phyloP scores from a whole-genome alignment of 768 basidiomycete genomes.

The Leucogyrophana mollusca region DNA sequence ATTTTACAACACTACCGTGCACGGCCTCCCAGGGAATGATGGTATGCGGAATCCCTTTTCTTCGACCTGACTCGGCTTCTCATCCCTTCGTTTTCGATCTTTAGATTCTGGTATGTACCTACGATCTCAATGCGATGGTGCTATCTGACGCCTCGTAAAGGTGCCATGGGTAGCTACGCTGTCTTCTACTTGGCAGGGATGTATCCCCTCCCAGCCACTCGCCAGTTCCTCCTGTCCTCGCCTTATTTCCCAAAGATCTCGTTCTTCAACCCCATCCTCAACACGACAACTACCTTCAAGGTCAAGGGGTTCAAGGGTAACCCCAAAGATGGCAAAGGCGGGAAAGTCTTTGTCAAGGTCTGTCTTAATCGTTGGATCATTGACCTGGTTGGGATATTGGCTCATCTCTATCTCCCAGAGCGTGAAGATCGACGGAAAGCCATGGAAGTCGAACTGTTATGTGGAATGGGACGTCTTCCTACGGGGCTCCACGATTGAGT shows the following conservation, averaged over 20 bases:
- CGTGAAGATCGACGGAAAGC: constrained; percentile 54
- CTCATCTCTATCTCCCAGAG: constrained; percentile 43
- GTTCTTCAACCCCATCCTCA: constrained; percentile 58
- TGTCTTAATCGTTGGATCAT: no score
- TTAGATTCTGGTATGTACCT: constrained; percentile 12
- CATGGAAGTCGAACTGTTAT: constrained; percentile 63
- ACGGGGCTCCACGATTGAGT: constrained; percentile 49
- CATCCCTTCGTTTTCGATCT: neutral
- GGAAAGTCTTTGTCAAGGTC: constrained; percentile 58
- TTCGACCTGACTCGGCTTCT: neutral
- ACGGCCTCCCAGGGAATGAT: constrained; percentile 65
- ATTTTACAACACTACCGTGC: constrained; percentile 54
- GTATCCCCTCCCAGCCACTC: constrained; percentile 63
- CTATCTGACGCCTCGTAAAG: neutral
- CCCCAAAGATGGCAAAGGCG: constrained; percentile 48
- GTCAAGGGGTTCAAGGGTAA: constrained; percentile 52
- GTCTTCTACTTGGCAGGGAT: constrained; percentile 58
- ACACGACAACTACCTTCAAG: constrained; percentile 55
- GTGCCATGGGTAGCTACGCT: constrained; percentile 65
- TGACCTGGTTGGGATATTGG: constrained; percentile 1
- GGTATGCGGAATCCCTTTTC: constrained; percentile 33
- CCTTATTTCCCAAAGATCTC: constrained; percentile 61
- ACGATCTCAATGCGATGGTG: no score
- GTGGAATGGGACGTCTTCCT: constrained; percentile 64
- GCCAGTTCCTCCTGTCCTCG: constrained; percentile 58